Percentiles rank a stretch among this genome's conserved stretches.
phyloP scores from a whole-genome alignment of 2,329 filamentous ascomycete species.

The Aspergillus sp. region DNA sequence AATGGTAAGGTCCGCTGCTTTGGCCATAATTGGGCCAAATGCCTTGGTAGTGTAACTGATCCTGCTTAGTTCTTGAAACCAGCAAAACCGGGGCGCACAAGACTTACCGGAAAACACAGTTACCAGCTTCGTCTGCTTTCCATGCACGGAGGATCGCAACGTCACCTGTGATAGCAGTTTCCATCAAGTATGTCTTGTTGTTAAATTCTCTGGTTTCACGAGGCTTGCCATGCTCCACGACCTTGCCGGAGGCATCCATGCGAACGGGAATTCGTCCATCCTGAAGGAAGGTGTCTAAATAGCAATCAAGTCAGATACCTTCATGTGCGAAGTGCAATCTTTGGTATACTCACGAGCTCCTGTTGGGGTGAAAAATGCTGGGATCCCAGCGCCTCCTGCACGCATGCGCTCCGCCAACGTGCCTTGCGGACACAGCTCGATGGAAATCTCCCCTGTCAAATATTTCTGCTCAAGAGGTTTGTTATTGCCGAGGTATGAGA shows the following conservation, averaged over 20 bases:
- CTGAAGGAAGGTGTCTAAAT: conserved; percentile 31
- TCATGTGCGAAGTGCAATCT: background rate
- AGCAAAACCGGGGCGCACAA: conserved; percentile 21
- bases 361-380: conserved; percentile 74
- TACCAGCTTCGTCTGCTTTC: conserved; percentile 70
- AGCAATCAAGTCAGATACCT: background rate
- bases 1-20: conserved; percentile 69
- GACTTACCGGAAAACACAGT: conserved; percentile 65
- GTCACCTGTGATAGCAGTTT: conserved; percentile 67
- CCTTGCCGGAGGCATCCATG: conserved; percentile 73
- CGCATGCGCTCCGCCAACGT: conserved; percentile 48
- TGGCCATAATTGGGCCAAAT: conserved; percentile 71
- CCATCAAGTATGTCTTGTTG: conserved; percentile 68
- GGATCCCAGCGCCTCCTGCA: conserved; percentile 68
- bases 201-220: conserved; percentile 68
- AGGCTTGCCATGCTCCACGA: conserved; percentile 61
- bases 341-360: conserved; percentile 50
- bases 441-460: conserved; percentile 63
- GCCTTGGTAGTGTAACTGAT: conserved; percentile 62
- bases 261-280: conserved; percentile 56
- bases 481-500: conserved; percentile 71
- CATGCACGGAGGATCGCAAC: conserved; percentile 70
- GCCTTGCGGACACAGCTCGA: conserved; percentile 71
- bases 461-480: conserved; percentile 70
- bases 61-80: conserved; percentile 17